phyloP scores from a whole-genome alignment of 225 moss, liverwort and hornwort genomes.

The Asterella californica region DNA sequence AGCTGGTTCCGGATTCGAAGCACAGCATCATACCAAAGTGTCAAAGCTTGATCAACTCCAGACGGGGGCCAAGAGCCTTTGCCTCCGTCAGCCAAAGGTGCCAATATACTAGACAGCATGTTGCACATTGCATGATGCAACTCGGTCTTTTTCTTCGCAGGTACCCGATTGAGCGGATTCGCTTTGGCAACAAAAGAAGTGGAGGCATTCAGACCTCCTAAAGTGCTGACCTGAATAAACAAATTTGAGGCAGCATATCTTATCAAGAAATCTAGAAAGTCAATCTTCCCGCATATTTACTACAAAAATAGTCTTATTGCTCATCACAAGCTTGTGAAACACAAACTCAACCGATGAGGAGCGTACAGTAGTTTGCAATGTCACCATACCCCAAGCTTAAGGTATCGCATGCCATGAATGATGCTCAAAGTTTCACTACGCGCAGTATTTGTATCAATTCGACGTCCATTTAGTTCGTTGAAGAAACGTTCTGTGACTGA shows the following conservation, averaged over 20 bases:
- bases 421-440: constrained; percentile 89
- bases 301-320: background rate
- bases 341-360: no score
- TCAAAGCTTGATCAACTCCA: constrained; percentile 85
- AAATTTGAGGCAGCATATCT: background rate
- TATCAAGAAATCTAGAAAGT: background rate
- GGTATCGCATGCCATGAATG: constrained; percentile 98
- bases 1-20: constrained; percentile 75
- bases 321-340: background rate
- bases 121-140: constrained; percentile 98
- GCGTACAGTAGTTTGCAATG: no score
- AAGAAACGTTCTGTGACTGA: constrained; percentile 95
- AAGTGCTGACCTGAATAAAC: constrained; percentile 58
- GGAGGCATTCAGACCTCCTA: constrained; percentile 87
- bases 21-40: constrained; percentile 94
- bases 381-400: constrained; percentile 82
- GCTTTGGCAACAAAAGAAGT: constrained; percentile 92
- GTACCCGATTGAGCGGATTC: constrained; percentile 81
- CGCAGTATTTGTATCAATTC: constrained; percentile 59
- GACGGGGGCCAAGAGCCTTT: constrained; percentile 92
- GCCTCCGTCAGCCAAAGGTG: constrained; percentile 82
- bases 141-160: constrained; percentile 97
- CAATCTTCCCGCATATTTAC: background rate
- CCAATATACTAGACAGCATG: constrained; percentile 92
- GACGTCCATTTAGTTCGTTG: constrained; percentile 61